Conservation (phyloP, 129 eudicot genomes). For the Flaveria robusta region DNA sequence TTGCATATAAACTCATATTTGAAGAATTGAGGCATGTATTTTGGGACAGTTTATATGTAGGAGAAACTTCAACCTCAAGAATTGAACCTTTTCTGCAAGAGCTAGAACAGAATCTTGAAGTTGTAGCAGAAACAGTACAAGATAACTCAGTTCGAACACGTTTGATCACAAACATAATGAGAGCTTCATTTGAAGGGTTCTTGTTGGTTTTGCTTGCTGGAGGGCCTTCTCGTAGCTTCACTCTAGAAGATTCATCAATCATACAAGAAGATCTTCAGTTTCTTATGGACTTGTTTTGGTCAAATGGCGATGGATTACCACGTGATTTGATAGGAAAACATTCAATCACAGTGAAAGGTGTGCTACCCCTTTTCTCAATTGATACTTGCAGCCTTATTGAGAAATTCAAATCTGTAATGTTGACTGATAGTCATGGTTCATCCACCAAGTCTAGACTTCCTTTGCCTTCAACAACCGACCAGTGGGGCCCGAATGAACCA, state of each 20-base stretch:
- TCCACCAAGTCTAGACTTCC: constrained; percentile 61
- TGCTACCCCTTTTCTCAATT: constrained; percentile 58
- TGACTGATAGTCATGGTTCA: constrained; percentile 38
- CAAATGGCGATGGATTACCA: constrained; percentile 90
- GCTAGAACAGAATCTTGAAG: constrained; percentile 63
- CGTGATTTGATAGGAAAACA: constrained; percentile 64
- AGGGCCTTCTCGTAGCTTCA: constrained; percentile 73
- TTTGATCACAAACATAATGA: constrained; percentile 71
- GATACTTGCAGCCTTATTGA: constrained; percentile 59
- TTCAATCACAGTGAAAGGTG: constrained; percentile 41
- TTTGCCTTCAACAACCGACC: constrained; percentile 64
- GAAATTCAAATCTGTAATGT: constrained; percentile 37
- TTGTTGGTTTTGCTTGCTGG: constrained; percentile 82
- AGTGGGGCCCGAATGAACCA: constrained; percentile 71
- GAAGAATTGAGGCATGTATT: constrained; percentile 61
- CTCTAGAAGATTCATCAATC: constrained; percentile 47
- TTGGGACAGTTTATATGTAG: constrained; percentile 60
- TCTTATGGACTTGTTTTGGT: constrained; percentile 84
- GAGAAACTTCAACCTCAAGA: constrained; percentile 60
- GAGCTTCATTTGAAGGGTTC: constrained; percentile 87
- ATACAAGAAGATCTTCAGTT: constrained; percentile 72
- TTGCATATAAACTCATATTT: constrained; percentile 65
- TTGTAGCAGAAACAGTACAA: constrained; percentile 62
- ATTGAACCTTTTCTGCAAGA: constrained; percentile 76
- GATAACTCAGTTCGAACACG: constrained; percentile 71